A percentile compares a stretch with the other conserved stretches of the same genome.
Evolutionary conservation across 495 filamentous ascomycete genomes (phyloP).

Genomic region (Endocarpon pusillum): DNA sequence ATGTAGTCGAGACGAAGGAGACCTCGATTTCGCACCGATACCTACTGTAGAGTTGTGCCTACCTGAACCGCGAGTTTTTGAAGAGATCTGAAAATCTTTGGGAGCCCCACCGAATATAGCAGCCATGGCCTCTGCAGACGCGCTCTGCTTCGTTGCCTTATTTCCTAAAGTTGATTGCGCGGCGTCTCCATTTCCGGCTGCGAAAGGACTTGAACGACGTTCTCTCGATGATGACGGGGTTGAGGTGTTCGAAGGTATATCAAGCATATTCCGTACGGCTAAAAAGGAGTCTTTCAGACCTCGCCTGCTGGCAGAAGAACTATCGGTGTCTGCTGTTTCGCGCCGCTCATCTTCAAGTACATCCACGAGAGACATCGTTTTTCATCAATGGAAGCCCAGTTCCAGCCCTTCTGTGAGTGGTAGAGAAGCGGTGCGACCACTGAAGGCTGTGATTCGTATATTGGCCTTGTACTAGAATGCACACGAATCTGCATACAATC

Average conservation of each 20-base stretch:
- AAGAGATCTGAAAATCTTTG: too few species aligned
- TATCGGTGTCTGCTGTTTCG: constrained; percentile 40
- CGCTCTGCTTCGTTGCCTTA: background rate
- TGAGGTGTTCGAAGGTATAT: constrained; percentile 8
- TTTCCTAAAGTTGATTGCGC: background rate
- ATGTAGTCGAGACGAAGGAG: constrained; percentile 37
- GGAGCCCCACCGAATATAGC: too few species aligned
- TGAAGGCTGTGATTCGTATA: too few species aligned
- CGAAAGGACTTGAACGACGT: background rate
- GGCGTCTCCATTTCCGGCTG: background rate
- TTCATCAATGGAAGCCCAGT: too few species aligned
- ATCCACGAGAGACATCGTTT: constrained; percentile 47
- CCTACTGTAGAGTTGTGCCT: constrained; percentile 31
- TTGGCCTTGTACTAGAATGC: too few species aligned
- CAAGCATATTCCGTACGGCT: constrained; percentile 14
- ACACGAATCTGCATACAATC: too few species aligned
- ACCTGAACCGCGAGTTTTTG: constrained; percentile 25
- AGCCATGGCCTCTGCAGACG: too few species aligned
- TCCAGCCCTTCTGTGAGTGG: too few species aligned
- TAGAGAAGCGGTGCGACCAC: too few species aligned
- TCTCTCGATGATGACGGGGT: background rate
- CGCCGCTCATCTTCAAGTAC: constrained; percentile 56
- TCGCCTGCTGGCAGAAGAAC: constrained; percentile 5
- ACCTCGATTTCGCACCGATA: constrained; percentile 41
- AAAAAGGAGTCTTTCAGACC: constrained; percentile 24